Conservation (phyloP, 208 protist genomes). For the Porcisia hertigi region DNA sequence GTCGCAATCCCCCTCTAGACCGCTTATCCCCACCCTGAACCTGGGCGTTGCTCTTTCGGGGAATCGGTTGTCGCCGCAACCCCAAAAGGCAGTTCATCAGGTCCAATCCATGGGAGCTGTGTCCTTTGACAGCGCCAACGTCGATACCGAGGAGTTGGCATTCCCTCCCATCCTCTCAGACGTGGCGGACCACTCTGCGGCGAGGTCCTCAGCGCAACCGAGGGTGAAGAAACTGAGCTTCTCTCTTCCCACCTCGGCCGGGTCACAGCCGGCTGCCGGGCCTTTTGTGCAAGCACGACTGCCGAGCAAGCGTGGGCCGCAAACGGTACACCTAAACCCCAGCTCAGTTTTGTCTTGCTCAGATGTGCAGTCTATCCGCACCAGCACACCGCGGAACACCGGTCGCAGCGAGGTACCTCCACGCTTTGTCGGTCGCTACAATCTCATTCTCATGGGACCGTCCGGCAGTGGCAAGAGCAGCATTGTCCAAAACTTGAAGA, state of each 20-base stretch:
- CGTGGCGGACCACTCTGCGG: neutral
- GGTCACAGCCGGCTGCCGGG: neutral
- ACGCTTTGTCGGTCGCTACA: constrained; percentile 61
- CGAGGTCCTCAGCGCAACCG: too few relatives aligned
- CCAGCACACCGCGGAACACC: neutral
- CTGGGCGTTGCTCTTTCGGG: constrained; percentile 16
- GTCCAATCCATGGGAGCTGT: neutral
- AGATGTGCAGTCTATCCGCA: constrained; percentile 20
- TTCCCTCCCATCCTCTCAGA: neutral
- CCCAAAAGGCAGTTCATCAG: neutral
- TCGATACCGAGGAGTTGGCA: neutral
- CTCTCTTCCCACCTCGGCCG: neutral
- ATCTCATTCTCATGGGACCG: constrained; percentile 68
- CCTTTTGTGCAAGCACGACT: neutral
- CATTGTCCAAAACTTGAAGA: constrained; percentile 57
- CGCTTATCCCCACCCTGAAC: constrained; percentile 17
- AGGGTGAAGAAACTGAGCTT: neutral
- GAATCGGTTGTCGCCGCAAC: neutral
- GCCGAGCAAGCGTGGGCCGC: constrained; percentile 13
- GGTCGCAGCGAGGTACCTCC: constrained; percentile 26
- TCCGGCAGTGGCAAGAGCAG: constrained; percentile 59
- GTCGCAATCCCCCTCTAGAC: neutral
- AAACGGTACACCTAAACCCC: constrained; percentile 6
- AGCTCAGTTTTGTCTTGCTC: neutral
- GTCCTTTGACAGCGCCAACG: neutral